Conservation (phyloP, 129 eudicot species). For the Escallonia rubra region DNA sequence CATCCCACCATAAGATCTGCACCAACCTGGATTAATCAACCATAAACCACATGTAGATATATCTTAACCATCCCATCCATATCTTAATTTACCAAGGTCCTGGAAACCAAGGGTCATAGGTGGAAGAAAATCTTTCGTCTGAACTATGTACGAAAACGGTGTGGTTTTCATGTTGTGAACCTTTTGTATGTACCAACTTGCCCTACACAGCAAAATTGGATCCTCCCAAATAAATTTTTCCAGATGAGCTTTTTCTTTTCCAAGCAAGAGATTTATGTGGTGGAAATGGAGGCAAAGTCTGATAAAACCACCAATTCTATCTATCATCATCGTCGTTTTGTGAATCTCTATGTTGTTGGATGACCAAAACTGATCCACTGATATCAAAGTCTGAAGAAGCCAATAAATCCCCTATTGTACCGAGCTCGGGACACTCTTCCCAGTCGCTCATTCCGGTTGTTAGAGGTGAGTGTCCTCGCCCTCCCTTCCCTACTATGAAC, state of each 20-base stretch:
- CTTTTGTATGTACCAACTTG: too few species aligned
- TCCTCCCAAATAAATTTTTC: too few species aligned
- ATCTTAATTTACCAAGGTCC: not conserved
- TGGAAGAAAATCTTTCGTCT: not conserved
- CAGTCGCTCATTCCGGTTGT: slow-evolving; percentile 93
- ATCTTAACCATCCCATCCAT: slow-evolving; percentile 5
- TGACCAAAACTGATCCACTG: slow-evolving; percentile 72
- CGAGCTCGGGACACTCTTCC: slow-evolving; percentile 98
- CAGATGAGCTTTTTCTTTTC: too few species aligned
- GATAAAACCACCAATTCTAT: not conserved
- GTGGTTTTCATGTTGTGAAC: too few species aligned
- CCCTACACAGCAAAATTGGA: too few species aligned
- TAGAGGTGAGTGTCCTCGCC: slow-evolving; percentile 55
- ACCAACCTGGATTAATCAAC: too few species aligned
- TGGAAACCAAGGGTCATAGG: not conserved
- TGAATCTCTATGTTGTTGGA: slow-evolving; percentile 61
- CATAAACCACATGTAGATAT: too few species aligned
- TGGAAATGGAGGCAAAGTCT: too few species aligned
- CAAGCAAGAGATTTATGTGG: too few species aligned
- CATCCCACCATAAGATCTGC: too few species aligned
- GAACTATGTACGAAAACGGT: not conserved
- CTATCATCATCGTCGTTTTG: slow-evolving; percentile 13
- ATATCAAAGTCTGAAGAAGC: slow-evolving; percentile 83
- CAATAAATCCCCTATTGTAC: slow-evolving; percentile 84
- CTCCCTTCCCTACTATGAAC: slow-evolving; percentile 83